phyloP scores from a whole-genome alignment of 805 yeast species.

The Spencermartinsiella europaea region DNA sequence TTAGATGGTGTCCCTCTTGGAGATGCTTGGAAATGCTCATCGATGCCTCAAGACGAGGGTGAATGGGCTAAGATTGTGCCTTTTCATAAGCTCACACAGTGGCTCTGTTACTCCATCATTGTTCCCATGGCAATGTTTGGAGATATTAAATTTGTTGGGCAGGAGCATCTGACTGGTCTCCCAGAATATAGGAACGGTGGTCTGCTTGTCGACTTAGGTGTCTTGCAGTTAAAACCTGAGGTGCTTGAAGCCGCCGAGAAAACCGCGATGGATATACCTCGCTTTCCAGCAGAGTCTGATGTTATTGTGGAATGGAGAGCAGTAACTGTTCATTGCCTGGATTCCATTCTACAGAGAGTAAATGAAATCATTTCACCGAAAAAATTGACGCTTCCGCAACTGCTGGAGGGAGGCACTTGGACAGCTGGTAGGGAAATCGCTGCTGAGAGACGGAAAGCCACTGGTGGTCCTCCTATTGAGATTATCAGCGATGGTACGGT shows the following conservation, averaged over 20 bases:
- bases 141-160: constrained; percentile 40
- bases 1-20: constrained; percentile 51
- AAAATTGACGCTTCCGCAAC: constrained; percentile 46
- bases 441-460: constrained; percentile 41
- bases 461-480: constrained; percentile 61
- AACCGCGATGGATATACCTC: constrained; percentile 35
- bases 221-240: constrained; percentile 44
- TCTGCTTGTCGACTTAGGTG: constrained; percentile 50
- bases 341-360: constrained; percentile 46
- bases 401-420: constrained; percentile 68
- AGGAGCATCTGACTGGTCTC: constrained; percentile 46
- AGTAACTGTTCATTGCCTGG: constrained; percentile 52
- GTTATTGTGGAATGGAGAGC: constrained; percentile 67
- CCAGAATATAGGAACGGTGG: constrained; percentile 68
- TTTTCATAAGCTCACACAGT: constrained; percentile 62
- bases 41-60: constrained; percentile 22
- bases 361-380: constrained; percentile 38
- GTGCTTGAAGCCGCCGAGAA: constrained; percentile 18
- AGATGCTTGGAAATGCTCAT: constrained; percentile 50
- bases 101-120: constrained; percentile 59
- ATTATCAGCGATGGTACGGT: constrained; percentile 61
- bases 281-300: constrained; percentile 51
- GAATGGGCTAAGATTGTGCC: constrained; percentile 46
- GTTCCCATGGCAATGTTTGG: constrained; percentile 43
- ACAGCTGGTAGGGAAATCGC: constrained; percentile 61